phyloP scores from a whole-genome alignment of 805 yeast species.

The Jamesozyma gamospora region DNA sequence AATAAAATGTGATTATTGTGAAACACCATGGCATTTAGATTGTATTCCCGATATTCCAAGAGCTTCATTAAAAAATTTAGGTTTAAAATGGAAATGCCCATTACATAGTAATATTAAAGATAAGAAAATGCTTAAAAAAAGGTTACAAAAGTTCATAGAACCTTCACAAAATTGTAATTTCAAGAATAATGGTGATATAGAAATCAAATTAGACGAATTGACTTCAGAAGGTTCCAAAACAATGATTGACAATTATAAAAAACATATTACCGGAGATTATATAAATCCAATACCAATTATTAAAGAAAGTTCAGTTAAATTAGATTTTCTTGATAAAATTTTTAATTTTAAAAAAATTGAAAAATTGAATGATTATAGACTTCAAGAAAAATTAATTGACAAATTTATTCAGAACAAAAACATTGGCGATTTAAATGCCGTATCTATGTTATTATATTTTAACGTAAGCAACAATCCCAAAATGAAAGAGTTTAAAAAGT shows the following conservation, averaged over 20 bases:
- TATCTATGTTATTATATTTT: slow-evolving; percentile 29
- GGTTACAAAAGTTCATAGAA: slow-evolving; percentile 43
- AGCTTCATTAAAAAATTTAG: slow-evolving; percentile 59
- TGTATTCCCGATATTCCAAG: slow-evolving; percentile 67
- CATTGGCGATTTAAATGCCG: slow-evolving; percentile 5
- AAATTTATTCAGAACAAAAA: slow-evolving; percentile 10
- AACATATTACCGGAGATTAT: slow-evolving; percentile 5
- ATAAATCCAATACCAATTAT: slow-evolving; percentile 17
- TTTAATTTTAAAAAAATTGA: slow-evolving; percentile 35
- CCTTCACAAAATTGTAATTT: slow-evolving; percentile 44
- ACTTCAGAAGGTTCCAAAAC: slow-evolving; percentile 19
- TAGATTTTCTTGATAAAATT: slow-evolving; percentile 22
- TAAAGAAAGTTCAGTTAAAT: slow-evolving; percentile 20
- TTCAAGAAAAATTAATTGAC: slow-evolving; percentile 28
- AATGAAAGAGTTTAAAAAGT: slow-evolving; percentile 19
- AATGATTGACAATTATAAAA: slow-evolving; percentile 11
- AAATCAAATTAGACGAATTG: slow-evolving; percentile 39
- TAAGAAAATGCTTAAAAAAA: slow-evolving; percentile 39
- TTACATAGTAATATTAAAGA: slow-evolving; percentile 43
- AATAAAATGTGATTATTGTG: slow-evolving; percentile 75
- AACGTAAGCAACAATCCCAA: slow-evolving; percentile 26
- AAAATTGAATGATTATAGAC: slow-evolving; percentile 23
- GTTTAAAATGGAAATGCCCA: slow-evolving; percentile 86
- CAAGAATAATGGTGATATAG: slow-evolving; percentile 48
- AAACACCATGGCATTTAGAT: slow-evolving; percentile 79